These are phyloP conservation scores for Gonium pectorale DNA, from an alignment of 139 green algal genomes.

Conservation along the genomic window DNA sequence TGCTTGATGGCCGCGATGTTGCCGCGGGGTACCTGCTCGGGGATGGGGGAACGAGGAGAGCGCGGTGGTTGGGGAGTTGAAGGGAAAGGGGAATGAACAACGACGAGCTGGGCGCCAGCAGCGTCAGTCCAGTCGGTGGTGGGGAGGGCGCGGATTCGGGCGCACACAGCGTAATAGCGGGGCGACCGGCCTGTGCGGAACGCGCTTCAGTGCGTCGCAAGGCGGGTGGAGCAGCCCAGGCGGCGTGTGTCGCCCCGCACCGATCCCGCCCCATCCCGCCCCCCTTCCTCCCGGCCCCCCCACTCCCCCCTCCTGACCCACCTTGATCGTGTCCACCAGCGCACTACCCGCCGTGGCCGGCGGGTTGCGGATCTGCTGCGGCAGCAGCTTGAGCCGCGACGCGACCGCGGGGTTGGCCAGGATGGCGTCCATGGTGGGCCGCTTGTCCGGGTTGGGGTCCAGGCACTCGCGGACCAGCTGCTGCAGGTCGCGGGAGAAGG, in stretches of 20 bases:
- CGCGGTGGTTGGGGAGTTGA: too few species aligned
- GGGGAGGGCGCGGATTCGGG: neutral
- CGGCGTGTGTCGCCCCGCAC: too few species aligned
- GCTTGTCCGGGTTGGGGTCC: constrained; percentile 56
- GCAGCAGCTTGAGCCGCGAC: constrained; percentile 53
- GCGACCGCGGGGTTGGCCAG: constrained; percentile 46
- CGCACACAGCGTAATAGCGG: too few species aligned
- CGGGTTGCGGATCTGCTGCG: constrained; percentile 11
- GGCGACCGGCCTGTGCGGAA: too few species aligned
- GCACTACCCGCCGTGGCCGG: constrained; percentile 42
- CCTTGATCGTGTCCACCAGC: constrained; percentile 69
- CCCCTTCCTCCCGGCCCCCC: neutral
- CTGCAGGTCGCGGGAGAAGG: constrained; percentile 53
- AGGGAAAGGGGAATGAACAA: too few species aligned
- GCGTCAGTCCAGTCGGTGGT: neutral
- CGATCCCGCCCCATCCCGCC: too few species aligned
- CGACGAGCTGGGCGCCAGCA: too few species aligned
- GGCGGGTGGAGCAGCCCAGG: too few species aligned
- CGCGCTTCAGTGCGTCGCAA: too few species aligned
- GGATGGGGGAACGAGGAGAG: neutral
- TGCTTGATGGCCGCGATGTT: constrained; percentile 61
- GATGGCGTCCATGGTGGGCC: constrained; percentile 57
- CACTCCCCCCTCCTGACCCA: constrained; percentile 8
- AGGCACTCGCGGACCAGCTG: constrained; percentile 63
- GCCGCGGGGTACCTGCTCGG: constrained; percentile 44